Evolutionary conservation across 2,329 filamentous ascomycete species (phyloP).

Genomic region (Rhynchosporium graminicola): DNA sequence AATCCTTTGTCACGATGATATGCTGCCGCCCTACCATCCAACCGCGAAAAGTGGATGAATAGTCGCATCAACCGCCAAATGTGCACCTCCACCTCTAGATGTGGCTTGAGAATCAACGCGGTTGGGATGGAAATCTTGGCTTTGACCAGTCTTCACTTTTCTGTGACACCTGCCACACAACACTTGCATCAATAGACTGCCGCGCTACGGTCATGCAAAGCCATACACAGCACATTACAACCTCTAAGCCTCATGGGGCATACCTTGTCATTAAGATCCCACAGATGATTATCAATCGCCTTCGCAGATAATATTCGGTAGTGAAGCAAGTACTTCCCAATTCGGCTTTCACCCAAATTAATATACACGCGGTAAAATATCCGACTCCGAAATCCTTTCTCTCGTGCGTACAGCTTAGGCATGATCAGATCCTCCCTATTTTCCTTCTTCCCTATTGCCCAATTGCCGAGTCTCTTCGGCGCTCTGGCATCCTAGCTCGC

Average conservation of each 20-base stretch:
- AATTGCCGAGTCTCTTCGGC: conserved; percentile 2
- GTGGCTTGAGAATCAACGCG: neutral
- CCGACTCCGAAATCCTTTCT: too few species aligned
- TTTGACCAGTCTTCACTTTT: neutral
- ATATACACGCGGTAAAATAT: too few species aligned
- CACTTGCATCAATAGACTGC: conserved; percentile 14
- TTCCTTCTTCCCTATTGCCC: conserved; percentile 15
- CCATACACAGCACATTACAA: conserved; percentile 15
- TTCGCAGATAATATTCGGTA: conserved; percentile 16
- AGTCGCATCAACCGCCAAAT: neutral
- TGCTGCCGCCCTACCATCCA: conserved; percentile 17
- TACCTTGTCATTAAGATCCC: conserved; percentile 8
- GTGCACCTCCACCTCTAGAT: neutral
- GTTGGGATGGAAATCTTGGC: neutral
- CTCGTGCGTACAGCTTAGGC: too few species aligned
- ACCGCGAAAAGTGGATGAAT: neutral
- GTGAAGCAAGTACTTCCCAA: neutral
- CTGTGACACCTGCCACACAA: conserved; percentile 14
- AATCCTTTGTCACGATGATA: conserved; percentile 15
- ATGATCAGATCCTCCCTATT: conserved; percentile 11
- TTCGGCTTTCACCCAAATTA: too few species aligned
- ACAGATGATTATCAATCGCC: conserved; percentile 3
- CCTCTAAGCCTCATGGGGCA: conserved; percentile 16
- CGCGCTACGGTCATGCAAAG: conserved; percentile 1
- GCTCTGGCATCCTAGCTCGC: neutral